A percentile compares a stretch with the other conserved stretches of the same genome.
These are phyloP conservation scores for Pseudotsuga menziesii DNA, from an alignment of 75 land plant genomes.

Conservation along the genomic window DNA sequence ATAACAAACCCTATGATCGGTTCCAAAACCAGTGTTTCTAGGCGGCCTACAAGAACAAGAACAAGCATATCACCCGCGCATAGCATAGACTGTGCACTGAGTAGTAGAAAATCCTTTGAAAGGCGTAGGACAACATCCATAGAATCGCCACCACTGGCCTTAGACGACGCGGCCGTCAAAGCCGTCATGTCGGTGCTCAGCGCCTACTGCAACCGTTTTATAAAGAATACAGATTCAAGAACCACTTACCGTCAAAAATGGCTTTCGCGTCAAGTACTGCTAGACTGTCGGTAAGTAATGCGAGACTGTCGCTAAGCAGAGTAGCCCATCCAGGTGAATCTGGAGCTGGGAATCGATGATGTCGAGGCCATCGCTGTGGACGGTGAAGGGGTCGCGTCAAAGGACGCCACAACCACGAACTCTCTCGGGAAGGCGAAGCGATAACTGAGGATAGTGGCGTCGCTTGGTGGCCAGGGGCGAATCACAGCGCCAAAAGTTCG, in stretches of 20 bases:
- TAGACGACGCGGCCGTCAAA: slow-evolving; percentile 43
- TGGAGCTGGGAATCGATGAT: slow-evolving; percentile 43
- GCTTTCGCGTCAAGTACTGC: slow-evolving; percentile 3
- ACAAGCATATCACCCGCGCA: not conserved
- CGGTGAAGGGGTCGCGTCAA: too few species aligned
- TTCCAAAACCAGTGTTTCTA: too few species aligned
- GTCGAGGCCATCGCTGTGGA: slow-evolving; percentile 30
- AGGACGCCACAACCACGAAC: not conserved
- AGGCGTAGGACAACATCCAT: too few species aligned
- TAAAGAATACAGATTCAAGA: slow-evolving; percentile 25
- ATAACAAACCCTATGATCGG: too few species aligned
- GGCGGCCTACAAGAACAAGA: not conserved
- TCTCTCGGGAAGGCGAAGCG: not conserved
- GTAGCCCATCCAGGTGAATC: slow-evolving; percentile 27
- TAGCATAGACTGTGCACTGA: too few species aligned
- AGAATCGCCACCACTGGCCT: not conserved
- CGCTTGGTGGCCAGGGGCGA: not conserved
- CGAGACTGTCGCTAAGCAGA: too few species aligned
- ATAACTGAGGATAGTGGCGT: not conserved
- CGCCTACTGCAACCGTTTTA: slow-evolving; percentile 21
- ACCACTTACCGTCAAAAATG: slow-evolving; percentile 14
- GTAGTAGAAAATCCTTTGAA: too few species aligned
- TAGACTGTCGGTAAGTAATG: not conserved
- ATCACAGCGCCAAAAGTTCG: slow-evolving; percentile 18
- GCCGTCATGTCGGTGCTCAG: slow-evolving; percentile 36